Evolutionary conservation across 2,329 filamentous ascomycete species (phyloP).

Genomic region (Penicillium sumatraense): DNA sequence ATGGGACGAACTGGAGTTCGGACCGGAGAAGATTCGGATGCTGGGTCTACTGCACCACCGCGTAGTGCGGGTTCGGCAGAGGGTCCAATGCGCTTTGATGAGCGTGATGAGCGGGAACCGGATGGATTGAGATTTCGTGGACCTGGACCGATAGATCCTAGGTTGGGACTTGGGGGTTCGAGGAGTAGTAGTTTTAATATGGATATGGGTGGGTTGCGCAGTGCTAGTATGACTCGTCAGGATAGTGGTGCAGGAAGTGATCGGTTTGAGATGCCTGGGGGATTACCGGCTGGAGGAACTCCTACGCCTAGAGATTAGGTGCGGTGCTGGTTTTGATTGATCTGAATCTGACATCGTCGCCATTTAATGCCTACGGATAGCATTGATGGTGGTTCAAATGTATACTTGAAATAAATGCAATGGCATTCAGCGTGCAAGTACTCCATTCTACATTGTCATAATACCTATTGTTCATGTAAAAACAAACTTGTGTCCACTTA

Average conservation of each 20-base stretch:
- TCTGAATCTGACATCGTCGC: background rate
- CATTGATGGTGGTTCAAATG: background rate
- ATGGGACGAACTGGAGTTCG: slow-evolving; percentile 55
- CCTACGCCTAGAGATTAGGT: slow-evolving; percentile 5
- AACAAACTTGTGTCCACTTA: too few relatives aligned
- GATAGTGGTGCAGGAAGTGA: slow-evolving; percentile 37
- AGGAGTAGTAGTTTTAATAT: slow-evolving; percentile 41
- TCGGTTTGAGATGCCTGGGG: slow-evolving; percentile 45
- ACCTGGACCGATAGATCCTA: slow-evolving; percentile 28
- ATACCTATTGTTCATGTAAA: too few relatives aligned
- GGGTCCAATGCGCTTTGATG: slow-evolving; percentile 27
- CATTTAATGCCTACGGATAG: background rate
- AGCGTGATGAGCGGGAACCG: slow-evolving; percentile 26
- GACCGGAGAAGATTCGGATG: slow-evolving; percentile 47
- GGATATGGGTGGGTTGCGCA: slow-evolving; percentile 36
- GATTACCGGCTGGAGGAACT: slow-evolving; percentile 32
- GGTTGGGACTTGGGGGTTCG: slow-evolving; percentile 37
- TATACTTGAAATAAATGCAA: slow-evolving; percentile 2
- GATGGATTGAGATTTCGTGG: slow-evolving; percentile 43
- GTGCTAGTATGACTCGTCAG: slow-evolving; percentile 38
- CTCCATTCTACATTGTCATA: too few relatives aligned
- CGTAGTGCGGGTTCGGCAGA: slow-evolving; percentile 36
- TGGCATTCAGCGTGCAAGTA: background rate
- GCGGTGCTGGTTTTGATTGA: background rate
- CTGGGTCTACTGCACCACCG: slow-evolving; percentile 37